Evolutionary conservation across 2,329 filamentous ascomycete species (phyloP).

Genomic region (Bipolaris cookei): DNA sequence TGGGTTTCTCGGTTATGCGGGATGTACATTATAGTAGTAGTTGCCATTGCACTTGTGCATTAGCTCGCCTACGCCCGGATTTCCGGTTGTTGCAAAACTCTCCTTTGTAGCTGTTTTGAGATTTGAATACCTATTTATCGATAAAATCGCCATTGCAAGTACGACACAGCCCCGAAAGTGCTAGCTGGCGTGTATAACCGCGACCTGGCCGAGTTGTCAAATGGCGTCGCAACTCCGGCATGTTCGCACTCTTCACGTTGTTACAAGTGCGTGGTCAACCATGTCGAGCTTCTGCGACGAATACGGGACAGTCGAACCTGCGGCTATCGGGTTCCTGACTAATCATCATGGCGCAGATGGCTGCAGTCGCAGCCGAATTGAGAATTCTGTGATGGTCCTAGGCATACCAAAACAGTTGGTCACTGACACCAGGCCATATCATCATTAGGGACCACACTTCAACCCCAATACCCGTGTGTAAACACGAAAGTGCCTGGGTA

Average conservation of each 20-base stretch:
- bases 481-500: not conserved
- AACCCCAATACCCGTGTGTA: not conserved
- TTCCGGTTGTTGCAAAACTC: slow-evolving; percentile 2
- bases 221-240: slow-evolving; percentile 19
- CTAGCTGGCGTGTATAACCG: slow-evolving; percentile 5
- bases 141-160: slow-evolving; percentile 23
- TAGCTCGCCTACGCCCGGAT: not conserved
- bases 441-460: not conserved
- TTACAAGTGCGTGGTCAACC: not conserved
- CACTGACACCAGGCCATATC: not conserved
- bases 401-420: not conserved
- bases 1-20: too few relatives aligned
- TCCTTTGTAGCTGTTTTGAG: not conserved
- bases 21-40: too few relatives aligned
- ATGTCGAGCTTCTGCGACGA: not conserved
- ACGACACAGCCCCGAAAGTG: slow-evolving; percentile 15
- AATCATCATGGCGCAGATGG: not conserved
- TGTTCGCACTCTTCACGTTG: not conserved
- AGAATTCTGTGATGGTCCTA: not conserved
- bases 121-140: slow-evolving; percentile 5
- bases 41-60: not conserved
- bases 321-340: not conserved
- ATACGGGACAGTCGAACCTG: not conserved
- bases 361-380: not conserved
- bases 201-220: slow-evolving; percentile 1